Percentiles rank a stretch among this genome's conserved stretches.
Conservation (phyloP, 768 basidiomycete species). For the Xerocomellus intermedius region DNA sequence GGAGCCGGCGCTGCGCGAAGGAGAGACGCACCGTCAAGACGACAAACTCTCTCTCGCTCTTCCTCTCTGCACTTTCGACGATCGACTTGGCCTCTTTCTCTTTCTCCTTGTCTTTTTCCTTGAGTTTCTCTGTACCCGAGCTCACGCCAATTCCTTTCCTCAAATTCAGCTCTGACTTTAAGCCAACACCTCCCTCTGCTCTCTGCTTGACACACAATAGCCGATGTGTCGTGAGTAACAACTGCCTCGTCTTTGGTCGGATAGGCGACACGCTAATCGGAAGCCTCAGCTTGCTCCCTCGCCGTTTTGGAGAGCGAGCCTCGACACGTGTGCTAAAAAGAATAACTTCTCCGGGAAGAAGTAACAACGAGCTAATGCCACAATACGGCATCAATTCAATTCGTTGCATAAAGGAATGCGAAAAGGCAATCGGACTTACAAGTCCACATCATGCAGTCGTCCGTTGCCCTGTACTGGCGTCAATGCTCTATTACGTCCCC, state of each 20-base stretch:
- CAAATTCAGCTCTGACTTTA: constrained; percentile 55
- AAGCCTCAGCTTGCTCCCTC: constrained; percentile 55
- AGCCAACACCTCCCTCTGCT: constrained; percentile 34
- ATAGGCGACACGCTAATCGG: constrained; percentile 47
- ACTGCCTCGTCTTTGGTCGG: constrained; percentile 51
- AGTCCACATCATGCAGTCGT: constrained; percentile 35
- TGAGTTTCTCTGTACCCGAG: constrained; percentile 13
- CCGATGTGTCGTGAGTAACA: constrained; percentile 56
- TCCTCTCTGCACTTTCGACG: constrained; percentile 48
- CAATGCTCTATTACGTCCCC: constrained; percentile 52
- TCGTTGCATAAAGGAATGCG: neutral
- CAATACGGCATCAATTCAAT: constrained; percentile 1
- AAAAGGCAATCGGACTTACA: constrained; percentile 35
- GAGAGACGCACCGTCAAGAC: constrained; percentile 53
- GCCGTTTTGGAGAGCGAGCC: constrained; percentile 50
- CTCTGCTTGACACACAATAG: constrained; percentile 56
- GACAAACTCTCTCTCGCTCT: constrained; percentile 58
- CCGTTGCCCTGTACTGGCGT: constrained; percentile 56
- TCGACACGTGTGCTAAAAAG: constrained; percentile 56
- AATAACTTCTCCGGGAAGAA: constrained; percentile 47
- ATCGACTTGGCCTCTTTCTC: constrained; percentile 47
- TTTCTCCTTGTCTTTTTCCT: constrained; percentile 40
- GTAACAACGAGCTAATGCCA: constrained; percentile 32
- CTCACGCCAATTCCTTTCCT: constrained; percentile 13
- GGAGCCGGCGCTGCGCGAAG: neutral